Percentiles rank a stretch among this genome's conserved stretches.
These are phyloP conservation scores for Mycena sp. DNA, from an alignment of 1,284 basidiomycete species.

Conservation along the genomic window DNA sequence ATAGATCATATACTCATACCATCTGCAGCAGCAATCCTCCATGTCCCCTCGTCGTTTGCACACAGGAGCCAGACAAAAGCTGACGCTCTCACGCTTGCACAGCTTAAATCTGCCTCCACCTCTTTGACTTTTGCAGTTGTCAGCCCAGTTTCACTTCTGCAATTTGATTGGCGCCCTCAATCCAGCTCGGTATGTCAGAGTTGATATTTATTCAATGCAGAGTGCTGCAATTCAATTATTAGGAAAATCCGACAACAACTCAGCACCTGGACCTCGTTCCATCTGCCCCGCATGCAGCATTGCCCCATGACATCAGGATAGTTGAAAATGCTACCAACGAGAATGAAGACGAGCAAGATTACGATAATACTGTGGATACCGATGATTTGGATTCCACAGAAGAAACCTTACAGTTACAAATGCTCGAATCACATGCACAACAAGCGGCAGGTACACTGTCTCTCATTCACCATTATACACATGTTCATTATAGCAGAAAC, in stretches of 20 bases:
- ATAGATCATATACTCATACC: background rate
- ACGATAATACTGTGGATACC: background rate
- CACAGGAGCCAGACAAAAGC: background rate
- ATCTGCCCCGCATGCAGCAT: too few relatives aligned
- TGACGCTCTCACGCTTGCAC: background rate
- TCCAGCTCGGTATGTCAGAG: background rate
- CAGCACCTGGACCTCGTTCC: too few relatives aligned
- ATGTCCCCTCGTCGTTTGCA: background rate
- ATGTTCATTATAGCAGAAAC: too few relatives aligned
- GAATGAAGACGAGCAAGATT: too few relatives aligned
- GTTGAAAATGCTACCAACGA: too few relatives aligned
- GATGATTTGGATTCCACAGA: background rate
- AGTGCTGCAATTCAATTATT: too few relatives aligned
- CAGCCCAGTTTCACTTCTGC: background rate
- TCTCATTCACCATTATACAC: background rate
- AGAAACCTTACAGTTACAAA: background rate
- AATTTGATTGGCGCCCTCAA: background rate
- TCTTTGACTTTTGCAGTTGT: background rate
- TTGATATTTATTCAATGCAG: too few relatives aligned
- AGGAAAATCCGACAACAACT: too few relatives aligned
- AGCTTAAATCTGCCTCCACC: background rate
- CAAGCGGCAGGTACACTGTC: background rate
- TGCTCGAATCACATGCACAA: conserved; percentile 1
- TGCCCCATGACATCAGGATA: too few relatives aligned
- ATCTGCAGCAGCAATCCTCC: conserved; percentile 1